A percentile compares a stretch with the other conserved stretches of the same genome.
These are phyloP conservation scores for Stenogyne calaminthoides DNA, from an alignment of 305 asterid species.

Conservation along the genomic window DNA sequence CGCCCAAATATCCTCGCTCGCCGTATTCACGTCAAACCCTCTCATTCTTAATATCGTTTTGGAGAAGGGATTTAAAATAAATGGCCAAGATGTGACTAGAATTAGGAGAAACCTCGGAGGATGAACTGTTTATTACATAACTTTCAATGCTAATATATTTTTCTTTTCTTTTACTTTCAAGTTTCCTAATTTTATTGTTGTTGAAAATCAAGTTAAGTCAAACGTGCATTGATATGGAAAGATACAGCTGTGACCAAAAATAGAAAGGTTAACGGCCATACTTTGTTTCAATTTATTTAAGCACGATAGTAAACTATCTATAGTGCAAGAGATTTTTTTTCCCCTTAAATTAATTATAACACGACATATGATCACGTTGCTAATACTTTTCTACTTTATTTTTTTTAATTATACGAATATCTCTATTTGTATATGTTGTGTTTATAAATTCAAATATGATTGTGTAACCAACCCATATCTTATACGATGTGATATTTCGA, in stretches of 20 bases:
- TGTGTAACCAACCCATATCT: neutral
- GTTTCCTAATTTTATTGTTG: neutral
- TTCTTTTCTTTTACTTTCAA: neutral
- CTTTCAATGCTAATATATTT: neutral
- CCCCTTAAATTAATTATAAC: too few species aligned
- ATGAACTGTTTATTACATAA: neutral
- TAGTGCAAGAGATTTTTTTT: too few species aligned
- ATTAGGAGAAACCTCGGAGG: constrained; percentile 56
- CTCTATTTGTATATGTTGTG: neutral
- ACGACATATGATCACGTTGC: neutral
- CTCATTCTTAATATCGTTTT: constrained; percentile 43
- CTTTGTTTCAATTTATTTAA: constrained; percentile 5
- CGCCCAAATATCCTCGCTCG: constrained; percentile 41
- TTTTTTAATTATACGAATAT: neutral
- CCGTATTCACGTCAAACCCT: constrained; percentile 39
- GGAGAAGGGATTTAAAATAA: constrained; percentile 46
- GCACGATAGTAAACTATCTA: neutral
- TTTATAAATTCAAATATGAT: neutral
- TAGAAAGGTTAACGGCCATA: constrained; percentile 32
- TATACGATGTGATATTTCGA: neutral
- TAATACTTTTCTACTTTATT: neutral
- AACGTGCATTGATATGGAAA: constrained; percentile 7
- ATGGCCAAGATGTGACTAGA: constrained; percentile 41
- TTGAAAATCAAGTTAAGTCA: constrained; percentile 18
- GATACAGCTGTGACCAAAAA: neutral